Evolutionary conservation across 371 early-diverging fungal genomes (phyloP), one percentile per base, ranked within the genome.

Genomic region (Mycotypha africana): DNA sequence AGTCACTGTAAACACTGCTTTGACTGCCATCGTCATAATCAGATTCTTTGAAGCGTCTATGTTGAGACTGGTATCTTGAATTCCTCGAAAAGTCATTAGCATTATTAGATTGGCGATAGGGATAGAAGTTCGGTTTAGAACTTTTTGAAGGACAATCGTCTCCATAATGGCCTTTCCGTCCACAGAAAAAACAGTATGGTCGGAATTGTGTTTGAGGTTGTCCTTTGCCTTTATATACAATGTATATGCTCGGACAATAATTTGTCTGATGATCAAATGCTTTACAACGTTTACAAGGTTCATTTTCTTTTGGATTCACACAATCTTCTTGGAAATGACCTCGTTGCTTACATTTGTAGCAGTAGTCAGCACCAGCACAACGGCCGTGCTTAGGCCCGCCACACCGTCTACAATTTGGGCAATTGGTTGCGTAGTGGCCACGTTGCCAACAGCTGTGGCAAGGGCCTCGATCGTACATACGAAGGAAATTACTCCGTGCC

Each of bases 121-220:
- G n/a, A n/a, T n/a, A n/a, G n/a, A n/a, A n/a, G n/a, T n/a, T n/a
- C n/a, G n/a, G n/a, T n/a, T n/a, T n/a, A n/a, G n/a, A n/a, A n/a
- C n/a, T n/a, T n/a, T n/a, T n/a, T n/a, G n/a, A n/a, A 28, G 49
- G 49, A 17, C 54, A 53, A 8, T 53, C 60, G 33, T 55, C 60
- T 15, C 60, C 55, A 51, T 48, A 60, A 37, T 60, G 60, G 0
- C 51, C 55, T 10, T 17, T 47, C 2, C 20, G 19, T 22, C 40
- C 32, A 42, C 60, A 60, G 10, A 34, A 30, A 44, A 51, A 54
- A 15, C 60, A 60, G 23, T 44, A 60, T 1, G 42, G 23, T 23
- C 3, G 6, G 1, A 40, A 34, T 3, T 11, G 20, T 16, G 19
- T 14, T 22, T 9, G 19, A 8, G 45, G 9, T 19, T 47, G 34